Percentiles rank a stretch among this genome's conserved stretches.
Evolutionary conservation across 176 grass and related monocot species (phyloP).

Genomic region (Zoysia japonica): DNA sequence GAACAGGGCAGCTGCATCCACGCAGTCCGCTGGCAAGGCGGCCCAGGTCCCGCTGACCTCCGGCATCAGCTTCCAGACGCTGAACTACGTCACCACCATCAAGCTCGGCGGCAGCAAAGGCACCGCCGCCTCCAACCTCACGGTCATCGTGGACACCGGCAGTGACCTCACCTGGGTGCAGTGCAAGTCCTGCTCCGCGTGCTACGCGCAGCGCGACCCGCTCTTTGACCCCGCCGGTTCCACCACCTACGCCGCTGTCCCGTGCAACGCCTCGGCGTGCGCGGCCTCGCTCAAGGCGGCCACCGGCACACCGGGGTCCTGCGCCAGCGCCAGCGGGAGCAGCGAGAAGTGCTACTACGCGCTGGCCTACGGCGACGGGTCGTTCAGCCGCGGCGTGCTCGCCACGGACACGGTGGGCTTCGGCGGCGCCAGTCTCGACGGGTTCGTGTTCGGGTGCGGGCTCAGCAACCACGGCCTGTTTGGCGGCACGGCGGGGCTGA

Average conservation of each 20-base stretch:
- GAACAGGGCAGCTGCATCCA: neutral
- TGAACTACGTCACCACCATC: conserved; percentile 88
- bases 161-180: conserved; percentile 98
- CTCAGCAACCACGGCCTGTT: conserved; percentile 73
- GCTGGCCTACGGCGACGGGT: conserved; percentile 83
- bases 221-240: conserved; percentile 78
- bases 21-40: conserved; percentile 9
- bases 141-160: conserved; percentile 90
- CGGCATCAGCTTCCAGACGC: conserved; percentile 74
- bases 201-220: conserved; percentile 77
- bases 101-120: conserved; percentile 34
- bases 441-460: conserved; percentile 87
- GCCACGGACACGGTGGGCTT: conserved; percentile 69
- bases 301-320: conserved; percentile 65
- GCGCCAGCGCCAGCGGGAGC: neutral
- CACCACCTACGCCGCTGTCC: conserved; percentile 61
- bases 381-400: conserved; percentile 78
- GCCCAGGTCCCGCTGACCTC: conserved; percentile 68
- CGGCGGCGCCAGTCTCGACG: conserved; percentile 49
- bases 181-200: conserved; percentile 78
- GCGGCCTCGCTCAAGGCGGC: conserved; percentile 61
- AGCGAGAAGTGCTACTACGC: conserved; percentile 67
- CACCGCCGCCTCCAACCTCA: conserved; percentile 42
- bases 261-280: conserved; percentile 80
- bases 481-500: conserved; percentile 68